Base-by-base conservation (phyloP, 2,329 filamentous ascomycete species). In the Stenocarpella maydis region DNA sequence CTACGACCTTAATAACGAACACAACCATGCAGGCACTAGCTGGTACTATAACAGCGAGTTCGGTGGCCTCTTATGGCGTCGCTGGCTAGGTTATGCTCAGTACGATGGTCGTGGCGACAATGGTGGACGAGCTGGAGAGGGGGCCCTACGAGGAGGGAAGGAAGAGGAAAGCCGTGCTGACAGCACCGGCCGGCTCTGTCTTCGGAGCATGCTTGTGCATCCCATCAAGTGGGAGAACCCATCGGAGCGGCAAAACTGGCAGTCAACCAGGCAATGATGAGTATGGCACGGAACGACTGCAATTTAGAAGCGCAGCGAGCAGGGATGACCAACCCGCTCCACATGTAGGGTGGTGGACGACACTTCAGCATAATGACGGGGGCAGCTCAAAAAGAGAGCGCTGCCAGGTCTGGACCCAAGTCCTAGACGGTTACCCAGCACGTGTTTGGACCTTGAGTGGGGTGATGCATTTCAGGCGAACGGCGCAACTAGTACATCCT, bases 41-140 rank as follows among this genome's bases (percentile, higher is more conserved):
- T 97, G 92, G 92, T 97, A 95, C 79, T 97, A 94, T 79, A 92
- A 94, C 74, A 90, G 90, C 26, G 87, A 90, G 61, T 97, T 96
- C 76, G 90, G 92, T 0, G 87, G 90, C 5, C 87, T 91, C n/a
- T 77, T 97, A 73, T 97, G 93, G 88, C 86, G 91, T 63, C 85
- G 92, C 53, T 97, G 94, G 94, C 80, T 96, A 54, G 87, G 87
- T 0, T 88, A 86, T 73, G 80, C 85, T 19, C 85, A 88, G 75
- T 78, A 81, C 74, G 85, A 87, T 69, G 84, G 84, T 8, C 80
- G 85, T 39, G 84, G 83, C 7, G 76, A 79, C n/a, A 77, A 82
- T 53, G 84, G 85, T 39, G 92, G 80, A 60, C 78, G 78, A 70
- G 83, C 80, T 63, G 85, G 81, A 47, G 81, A 82, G 71, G 85